phyloP scores from a whole-genome alignment of 805 yeast genomes.

The Cyberlindnera galapagoensis region DNA sequence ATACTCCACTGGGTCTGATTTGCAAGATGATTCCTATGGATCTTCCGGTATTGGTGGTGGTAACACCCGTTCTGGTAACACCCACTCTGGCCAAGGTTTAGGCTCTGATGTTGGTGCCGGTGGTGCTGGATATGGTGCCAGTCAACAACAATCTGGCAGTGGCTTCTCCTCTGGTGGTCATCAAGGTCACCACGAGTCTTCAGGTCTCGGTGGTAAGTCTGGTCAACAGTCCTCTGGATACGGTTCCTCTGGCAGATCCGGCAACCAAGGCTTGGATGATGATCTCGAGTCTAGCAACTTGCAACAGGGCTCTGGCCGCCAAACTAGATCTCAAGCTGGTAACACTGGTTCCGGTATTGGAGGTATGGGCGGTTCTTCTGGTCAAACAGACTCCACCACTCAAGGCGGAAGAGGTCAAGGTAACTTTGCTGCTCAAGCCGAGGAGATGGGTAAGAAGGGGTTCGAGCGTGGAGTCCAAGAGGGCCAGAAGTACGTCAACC shows the following conservation, averaged over 20 bases:
- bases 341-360: constrained; percentile 1
- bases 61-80: no score
- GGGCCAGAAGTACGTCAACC: constrained; percentile 22
- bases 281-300: constrained; percentile 2
- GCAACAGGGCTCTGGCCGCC: constrained; percentile 14
- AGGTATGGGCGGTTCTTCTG: constrained; percentile 5
- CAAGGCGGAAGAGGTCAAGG: constrained; percentile 8
- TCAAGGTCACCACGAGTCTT: not conserved
- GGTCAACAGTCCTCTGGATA: no score
- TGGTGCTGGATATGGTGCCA: not conserved
- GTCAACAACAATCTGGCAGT: no score
- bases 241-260: no score
- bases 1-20: constrained; percentile 12
- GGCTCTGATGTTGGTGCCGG: not conserved
- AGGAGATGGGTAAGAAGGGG: constrained; percentile 19
- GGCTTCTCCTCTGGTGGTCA: not conserved
- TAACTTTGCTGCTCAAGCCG: constrained; percentile 12
- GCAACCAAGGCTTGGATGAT: no score
- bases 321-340: constrained; percentile 22
- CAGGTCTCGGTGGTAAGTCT: not conserved
- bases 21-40: constrained; percentile 2
- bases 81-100: no score
- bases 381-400: not conserved
- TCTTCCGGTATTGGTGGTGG: not conserved
- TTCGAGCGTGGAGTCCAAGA: constrained; percentile 18